A percentile compares a stretch with the other conserved stretches of the same genome.
These are phyloP conservation scores for Colletotrichum kahawae DNA, from an alignment of 2,329 filamentous ascomycete genomes.

Conservation along the genomic window DNA sequence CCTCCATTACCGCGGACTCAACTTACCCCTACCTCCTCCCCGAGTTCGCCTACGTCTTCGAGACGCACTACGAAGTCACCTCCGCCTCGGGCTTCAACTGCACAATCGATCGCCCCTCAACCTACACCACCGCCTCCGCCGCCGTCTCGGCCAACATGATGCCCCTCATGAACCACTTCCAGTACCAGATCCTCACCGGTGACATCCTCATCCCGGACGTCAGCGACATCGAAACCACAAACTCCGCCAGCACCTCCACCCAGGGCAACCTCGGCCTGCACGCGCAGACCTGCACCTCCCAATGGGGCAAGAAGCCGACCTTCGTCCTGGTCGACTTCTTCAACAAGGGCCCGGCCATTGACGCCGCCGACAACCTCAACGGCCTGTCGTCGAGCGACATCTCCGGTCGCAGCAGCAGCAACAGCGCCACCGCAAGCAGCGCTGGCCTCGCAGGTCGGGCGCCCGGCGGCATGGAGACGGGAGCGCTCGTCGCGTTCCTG, in stretches of 20 bases:
- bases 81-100: slow-evolving; percentile 73
- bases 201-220: slow-evolving; percentile 66
- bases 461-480: slow-evolving; percentile 32
- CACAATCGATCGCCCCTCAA: slow-evolving; percentile 67
- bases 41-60: slow-evolving; percentile 76
- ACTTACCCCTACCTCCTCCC: slow-evolving; percentile 63
- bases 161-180: slow-evolving; percentile 82
- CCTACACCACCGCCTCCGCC: slow-evolving; percentile 49
- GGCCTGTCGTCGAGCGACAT: slow-evolving; percentile 41
- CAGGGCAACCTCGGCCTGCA: slow-evolving; percentile 61
- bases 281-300: slow-evolving; percentile 54
- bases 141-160: slow-evolving; percentile 66
- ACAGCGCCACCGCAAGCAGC: slow-evolving; percentile 22
- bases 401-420: slow-evolving; percentile 36
- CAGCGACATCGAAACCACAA: slow-evolving; percentile 66
- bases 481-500: slow-evolving; percentile 49
- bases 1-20: slow-evolving; percentile 50
- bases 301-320: slow-evolving; percentile 69
- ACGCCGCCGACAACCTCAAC: slow-evolving; percentile 73
- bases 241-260: slow-evolving; percentile 60
- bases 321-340: slow-evolving; percentile 85
- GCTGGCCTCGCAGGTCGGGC: slow-evolving; percentile 12
- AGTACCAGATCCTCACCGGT: slow-evolving; percentile 61
- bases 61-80: slow-evolving; percentile 72
- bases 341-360: slow-evolving; percentile 72